Conservation (phyloP, 805 yeast species). For the Wickerhamomyces silvicola region DNA sequence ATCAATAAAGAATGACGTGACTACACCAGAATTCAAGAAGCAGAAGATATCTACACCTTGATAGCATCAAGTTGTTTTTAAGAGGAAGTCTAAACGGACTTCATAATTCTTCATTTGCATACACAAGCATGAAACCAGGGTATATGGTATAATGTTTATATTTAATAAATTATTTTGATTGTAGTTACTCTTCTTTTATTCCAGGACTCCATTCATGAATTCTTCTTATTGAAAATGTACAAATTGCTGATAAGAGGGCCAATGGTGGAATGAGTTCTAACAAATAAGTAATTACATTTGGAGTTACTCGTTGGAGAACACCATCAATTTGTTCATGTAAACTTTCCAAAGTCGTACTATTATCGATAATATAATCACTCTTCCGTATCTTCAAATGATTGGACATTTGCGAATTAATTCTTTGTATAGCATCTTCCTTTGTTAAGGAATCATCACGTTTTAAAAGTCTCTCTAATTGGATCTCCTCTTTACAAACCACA, state of each 20-base stretch:
- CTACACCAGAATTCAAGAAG: no score
- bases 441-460: conserved; percentile 63
- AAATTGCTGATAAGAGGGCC: conserved; percentile 21
- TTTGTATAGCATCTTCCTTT: conserved; percentile 56
- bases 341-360: conserved; percentile 40
- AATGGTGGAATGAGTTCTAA: conserved; percentile 37
- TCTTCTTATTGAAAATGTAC: conserved; percentile 6
- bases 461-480: conserved; percentile 59
- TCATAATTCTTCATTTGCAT: no score
- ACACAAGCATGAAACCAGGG: no score
- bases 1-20: no score
- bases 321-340: conserved; percentile 38
- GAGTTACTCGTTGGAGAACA: conserved; percentile 31
- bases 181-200: no score
- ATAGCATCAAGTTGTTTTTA: no score
- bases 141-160: no score
- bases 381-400: conserved; percentile 45
- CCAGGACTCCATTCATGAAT: no score
- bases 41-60: no score
- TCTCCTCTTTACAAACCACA: conserved; percentile 51
- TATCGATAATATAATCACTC: conserved; percentile 67
- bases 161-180: no score
- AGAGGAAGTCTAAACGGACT: no score
- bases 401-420: conserved; percentile 76
- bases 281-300: conserved; percentile 25